phyloP scores from a whole-genome alignment of 257 asterid species.

The Striga asiatica region DNA sequence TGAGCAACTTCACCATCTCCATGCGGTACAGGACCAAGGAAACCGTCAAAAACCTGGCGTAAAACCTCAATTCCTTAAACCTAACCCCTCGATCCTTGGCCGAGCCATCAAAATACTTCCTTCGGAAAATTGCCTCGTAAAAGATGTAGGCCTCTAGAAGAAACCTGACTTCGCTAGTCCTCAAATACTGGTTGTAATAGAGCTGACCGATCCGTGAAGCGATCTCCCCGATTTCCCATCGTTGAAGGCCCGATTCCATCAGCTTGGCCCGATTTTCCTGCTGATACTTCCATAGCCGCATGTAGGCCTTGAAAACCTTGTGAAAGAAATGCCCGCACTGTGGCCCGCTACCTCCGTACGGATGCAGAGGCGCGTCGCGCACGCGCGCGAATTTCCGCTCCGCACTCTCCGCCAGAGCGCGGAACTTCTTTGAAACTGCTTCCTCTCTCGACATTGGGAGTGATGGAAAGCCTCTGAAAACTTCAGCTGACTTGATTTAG shows the following conservation, averaged over 20 bases:
- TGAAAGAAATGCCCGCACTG: slow-evolving; percentile 54
- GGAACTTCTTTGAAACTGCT: slow-evolving; percentile 41
- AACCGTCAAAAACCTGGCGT: slow-evolving; percentile 88
- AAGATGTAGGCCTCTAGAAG: slow-evolving; percentile 80
- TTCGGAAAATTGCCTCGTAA: slow-evolving; percentile 76
- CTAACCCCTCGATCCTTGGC: slow-evolving; percentile 67
- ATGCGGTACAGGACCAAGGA: slow-evolving; percentile 57
- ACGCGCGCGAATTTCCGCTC: slow-evolving; percentile 89
- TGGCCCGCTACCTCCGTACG: slow-evolving; percentile 52
- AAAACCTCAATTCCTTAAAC: slow-evolving; percentile 90
- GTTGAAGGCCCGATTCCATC: slow-evolving; percentile 63
- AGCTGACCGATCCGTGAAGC: slow-evolving; percentile 97
- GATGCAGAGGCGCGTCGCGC: slow-evolving; percentile 82
- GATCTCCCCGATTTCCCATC: slow-evolving; percentile 99
- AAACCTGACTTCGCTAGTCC: slow-evolving; percentile 89
- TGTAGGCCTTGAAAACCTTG: slow-evolving; percentile 80
- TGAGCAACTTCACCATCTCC: slow-evolving; percentile 72
- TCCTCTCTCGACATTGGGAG: slow-evolving; percentile 47
- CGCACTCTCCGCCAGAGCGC: slow-evolving; percentile 61
- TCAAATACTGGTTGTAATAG: slow-evolving; percentile 76
- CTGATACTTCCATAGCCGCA: slow-evolving; percentile 85
- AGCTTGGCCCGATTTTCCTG: slow-evolving; percentile 71
- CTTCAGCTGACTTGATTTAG: slow-evolving; percentile 15
- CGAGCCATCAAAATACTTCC: slow-evolving; percentile 78
- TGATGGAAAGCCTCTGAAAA: neutral